A percentile compares a stretch with the other conserved stretches of the same genome.
phyloP scores from a whole-genome alignment of 2,329 filamentous ascomycete genomes.

The Allantophomopsis lycopodina region DNA sequence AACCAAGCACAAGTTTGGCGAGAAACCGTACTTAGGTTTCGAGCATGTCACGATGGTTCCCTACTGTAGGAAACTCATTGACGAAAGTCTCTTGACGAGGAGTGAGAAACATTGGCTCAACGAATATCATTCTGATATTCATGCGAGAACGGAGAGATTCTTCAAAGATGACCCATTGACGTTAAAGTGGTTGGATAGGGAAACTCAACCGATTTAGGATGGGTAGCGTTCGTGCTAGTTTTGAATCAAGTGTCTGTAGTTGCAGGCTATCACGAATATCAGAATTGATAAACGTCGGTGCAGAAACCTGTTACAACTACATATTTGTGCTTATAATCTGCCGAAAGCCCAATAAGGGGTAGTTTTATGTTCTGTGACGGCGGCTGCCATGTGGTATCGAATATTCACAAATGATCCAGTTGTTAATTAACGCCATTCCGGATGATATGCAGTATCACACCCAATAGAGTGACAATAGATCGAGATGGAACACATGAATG shows the following conservation, averaged over 20 bases:
- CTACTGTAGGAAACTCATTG: slow-evolving; percentile 80
- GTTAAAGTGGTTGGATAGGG: slow-evolving; percentile 69
- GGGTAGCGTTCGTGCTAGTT: not conserved
- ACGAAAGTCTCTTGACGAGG: slow-evolving; percentile 54
- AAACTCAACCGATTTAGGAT: slow-evolving; percentile 48
- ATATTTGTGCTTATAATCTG: too few species aligned
- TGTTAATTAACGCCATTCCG: too few species aligned
- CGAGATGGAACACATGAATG: too few species aligned
- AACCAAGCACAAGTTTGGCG: slow-evolving; percentile 78
- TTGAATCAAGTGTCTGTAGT: not conserved
- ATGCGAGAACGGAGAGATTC: slow-evolving; percentile 65
- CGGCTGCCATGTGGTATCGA: too few species aligned
- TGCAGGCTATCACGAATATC: too few species aligned
- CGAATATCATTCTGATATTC: slow-evolving; percentile 67
- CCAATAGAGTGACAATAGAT: too few species aligned
- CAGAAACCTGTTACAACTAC: too few species aligned
- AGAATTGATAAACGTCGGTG: too few species aligned
- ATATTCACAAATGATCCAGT: too few species aligned
- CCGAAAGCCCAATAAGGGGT: too few species aligned
- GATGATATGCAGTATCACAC: too few species aligned
- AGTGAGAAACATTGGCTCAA: slow-evolving; percentile 81
- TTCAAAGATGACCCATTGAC: slow-evolving; percentile 63
- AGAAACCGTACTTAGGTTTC: slow-evolving; percentile 88
- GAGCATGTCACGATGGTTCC: slow-evolving; percentile 97
- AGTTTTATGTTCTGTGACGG: too few species aligned